Base-by-base conservation (phyloP, 192 early-diverging fungal genomes). In the Coemansia sp. region DNA sequence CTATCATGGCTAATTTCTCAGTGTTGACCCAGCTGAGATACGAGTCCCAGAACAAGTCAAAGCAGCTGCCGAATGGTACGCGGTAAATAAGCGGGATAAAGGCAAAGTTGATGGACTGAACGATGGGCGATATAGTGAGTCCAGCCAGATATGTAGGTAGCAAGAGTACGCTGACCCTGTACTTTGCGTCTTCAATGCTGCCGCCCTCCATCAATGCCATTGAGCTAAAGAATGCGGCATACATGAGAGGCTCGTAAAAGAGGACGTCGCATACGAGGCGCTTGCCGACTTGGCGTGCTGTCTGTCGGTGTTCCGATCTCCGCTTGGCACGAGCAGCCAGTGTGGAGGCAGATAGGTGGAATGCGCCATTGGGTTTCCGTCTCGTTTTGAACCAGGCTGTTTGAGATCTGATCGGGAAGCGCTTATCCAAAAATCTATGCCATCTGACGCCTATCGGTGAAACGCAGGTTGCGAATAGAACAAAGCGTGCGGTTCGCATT, bases 1-100 rank as follows among this genome's bases (percentile, higher is more conserved):
- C 71, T 16, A 79, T 68, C 71, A 71, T 67, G 11, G 77, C 76
- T 24, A 73, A 50, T 62, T 79, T 80, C 44, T 80, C 79, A 47
- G 84, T 89, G 68, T 92, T 92, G 29, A 90, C 76, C 86, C 88
- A 90, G 75, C 92, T 94, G 9, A 94, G 82, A 65, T 92, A 94
- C 27, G 87, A 80, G 70, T 91, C 90, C 92, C 92, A 94, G 49
- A 90, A 84, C 44, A 94, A 80, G 22, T 90, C 91, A 66, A 91
- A 80, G 58, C 84, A 83, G 73, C 91, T 92, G 38, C 89, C 88
- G 78, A 94, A 91, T 1, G 92, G 92, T 20, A 94, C 78, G 11
- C 91, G 85, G 66, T 88, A 90, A 22, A 81, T 78, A 24, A 94
- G 78, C 24, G 92, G 92, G 62, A 91, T 81, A 76, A 90, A 92